Evolutionary conservation across 495 filamentous ascomycete genomes (phyloP).

Genomic region (Ramalina intermedia): DNA sequence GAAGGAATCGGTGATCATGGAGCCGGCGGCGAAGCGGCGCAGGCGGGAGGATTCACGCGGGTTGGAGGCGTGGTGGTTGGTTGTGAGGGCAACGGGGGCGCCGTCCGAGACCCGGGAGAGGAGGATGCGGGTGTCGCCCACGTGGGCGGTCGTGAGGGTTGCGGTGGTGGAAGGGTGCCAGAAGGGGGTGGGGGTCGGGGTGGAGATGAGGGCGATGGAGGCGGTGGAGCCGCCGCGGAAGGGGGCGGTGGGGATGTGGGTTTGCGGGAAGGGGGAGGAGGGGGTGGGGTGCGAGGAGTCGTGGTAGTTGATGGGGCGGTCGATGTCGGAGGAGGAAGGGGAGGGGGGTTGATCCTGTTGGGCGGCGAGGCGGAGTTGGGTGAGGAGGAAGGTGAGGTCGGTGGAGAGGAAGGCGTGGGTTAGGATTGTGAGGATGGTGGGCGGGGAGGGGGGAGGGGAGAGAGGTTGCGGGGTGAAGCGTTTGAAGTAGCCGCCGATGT

Average conservation of each 20-base stretch:
- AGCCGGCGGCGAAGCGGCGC: conserved; percentile 69
- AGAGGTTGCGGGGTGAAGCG: conserved; percentile 68
- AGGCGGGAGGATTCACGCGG: conserved; percentile 72
- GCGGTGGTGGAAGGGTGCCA: conserved; percentile 82
- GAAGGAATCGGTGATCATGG: conserved; percentile 88
- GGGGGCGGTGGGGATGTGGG: conserved; percentile 60
- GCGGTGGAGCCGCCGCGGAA: conserved; percentile 90
- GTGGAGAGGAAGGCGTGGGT: conserved; percentile 85
- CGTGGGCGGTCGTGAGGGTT: conserved; percentile 75
- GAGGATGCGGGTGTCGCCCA: conserved; percentile 82
- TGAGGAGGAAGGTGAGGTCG: conserved; percentile 83
- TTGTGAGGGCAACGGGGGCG: conserved; percentile 62
- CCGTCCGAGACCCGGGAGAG: conserved; percentile 73
- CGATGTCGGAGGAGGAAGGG: conserved; percentile 22
- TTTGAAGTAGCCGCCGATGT: conserved; percentile 87
- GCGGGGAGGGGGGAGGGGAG: conserved; percentile 14
- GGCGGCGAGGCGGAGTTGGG: conserved; percentile 51
- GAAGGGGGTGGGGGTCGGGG: conserved; percentile 78
- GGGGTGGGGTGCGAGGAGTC: conserved; percentile 59
- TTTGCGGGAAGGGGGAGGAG: conserved; percentile 47
- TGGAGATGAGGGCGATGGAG: conserved; percentile 77
- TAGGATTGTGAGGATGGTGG: conserved; percentile 47
- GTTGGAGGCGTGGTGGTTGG: conserved; percentile 78
- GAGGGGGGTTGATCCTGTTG: conserved; percentile 52
- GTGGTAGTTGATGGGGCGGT: conserved; percentile 63